Evolutionary conservation across 805 yeast species (phyloP).

Genomic region (Yarrowia hollandica): DNA sequence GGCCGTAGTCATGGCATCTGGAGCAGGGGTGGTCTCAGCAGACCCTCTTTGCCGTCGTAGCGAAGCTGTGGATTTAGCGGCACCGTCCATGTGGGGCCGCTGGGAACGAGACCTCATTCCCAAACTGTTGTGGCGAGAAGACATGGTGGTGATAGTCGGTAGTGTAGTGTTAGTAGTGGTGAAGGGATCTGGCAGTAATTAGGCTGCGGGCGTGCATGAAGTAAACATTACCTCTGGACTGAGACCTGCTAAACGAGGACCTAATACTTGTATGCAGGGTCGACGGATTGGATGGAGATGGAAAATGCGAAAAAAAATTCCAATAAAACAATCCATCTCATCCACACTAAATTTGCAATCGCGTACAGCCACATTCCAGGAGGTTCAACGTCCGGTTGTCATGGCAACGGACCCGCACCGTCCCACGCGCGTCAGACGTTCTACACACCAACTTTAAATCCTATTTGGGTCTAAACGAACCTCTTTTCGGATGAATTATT

Average conservation of each 20-base stretch:
- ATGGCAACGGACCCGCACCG: constrained; percentile 2
- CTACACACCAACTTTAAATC: neutral
- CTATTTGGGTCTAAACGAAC: neutral
- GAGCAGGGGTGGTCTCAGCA: constrained; percentile 11
- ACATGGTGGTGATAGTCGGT: neutral
- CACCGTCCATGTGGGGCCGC: neutral
- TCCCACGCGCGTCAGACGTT: constrained; percentile 8
- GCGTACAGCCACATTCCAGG: too few species aligned
- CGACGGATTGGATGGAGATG: too few species aligned
- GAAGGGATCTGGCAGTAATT: constrained; percentile 12
- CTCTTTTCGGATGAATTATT: neutral
- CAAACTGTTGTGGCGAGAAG: constrained; percentile 18
- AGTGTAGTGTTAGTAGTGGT: neutral
- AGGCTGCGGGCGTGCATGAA: constrained; percentile 23
- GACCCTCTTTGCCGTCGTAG: neutral
- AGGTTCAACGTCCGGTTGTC: neutral
- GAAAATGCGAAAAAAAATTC: too few species aligned
- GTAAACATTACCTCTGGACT: too few species aligned
- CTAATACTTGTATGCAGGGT: too few species aligned
- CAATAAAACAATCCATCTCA: too few species aligned
- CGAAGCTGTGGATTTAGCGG: neutral
- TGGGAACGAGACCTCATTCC: constrained; percentile 7
- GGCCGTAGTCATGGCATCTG: neutral
- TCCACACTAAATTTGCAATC: too few species aligned
- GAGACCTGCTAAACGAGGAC: too few species aligned